These are phyloP conservation scores for Leonotis leonurus DNA, from an alignment of 257 asterid genomes.

Conservation along the genomic window DNA sequence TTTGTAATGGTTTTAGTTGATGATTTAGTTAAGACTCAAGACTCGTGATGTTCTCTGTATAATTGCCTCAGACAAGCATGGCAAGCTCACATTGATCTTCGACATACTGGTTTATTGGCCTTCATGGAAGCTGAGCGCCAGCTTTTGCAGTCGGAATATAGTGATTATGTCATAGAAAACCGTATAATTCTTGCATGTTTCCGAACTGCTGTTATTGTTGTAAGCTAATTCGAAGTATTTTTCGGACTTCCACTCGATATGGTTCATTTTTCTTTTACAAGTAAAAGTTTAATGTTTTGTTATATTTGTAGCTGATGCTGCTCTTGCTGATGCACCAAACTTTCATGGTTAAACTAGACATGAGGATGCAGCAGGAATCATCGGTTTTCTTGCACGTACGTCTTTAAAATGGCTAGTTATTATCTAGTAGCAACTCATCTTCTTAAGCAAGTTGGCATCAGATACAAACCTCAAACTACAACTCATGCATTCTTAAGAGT, in stretches of 20 bases:
- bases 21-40: not conserved
- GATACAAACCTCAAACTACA: not conserved
- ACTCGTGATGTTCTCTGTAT: not conserved
- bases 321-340: constrained; percentile 58
- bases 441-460: not conserved
- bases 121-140: constrained; percentile 50
- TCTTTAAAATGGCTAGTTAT: not conserved
- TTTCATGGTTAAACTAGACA: constrained; percentile 46
- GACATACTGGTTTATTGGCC: constrained; percentile 45
- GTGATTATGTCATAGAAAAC: constrained; percentile 38
- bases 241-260: not conserved
- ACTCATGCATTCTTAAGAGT: not conserved
- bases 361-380: constrained; percentile 47
- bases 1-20: too few relatives aligned
- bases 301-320: constrained; percentile 48
- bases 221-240: constrained; percentile 26
- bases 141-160: constrained; percentile 46
- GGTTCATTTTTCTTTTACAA: not conserved
- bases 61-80: constrained; percentile 48
- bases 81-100: constrained; percentile 46
- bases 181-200: constrained; percentile 43
- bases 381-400: constrained; percentile 50
- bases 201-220: constrained; percentile 44
- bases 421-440: not conserved
- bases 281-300: not conserved